Evolutionary conservation across 768 basidiomycete species (phyloP).

Genomic region (Rhizopogon roseolus): DNA sequence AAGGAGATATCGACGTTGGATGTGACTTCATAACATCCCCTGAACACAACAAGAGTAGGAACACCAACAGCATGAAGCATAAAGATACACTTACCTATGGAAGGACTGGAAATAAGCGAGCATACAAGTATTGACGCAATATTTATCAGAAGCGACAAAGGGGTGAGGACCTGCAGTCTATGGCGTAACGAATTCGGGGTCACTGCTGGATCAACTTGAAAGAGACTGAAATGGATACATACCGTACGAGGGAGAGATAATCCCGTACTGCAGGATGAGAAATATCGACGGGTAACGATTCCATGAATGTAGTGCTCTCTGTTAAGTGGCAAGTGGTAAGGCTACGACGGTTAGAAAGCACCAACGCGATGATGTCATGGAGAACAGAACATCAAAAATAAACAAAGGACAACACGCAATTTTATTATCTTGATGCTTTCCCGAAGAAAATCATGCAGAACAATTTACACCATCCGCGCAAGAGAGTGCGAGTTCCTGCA

Average conservation of each 20-base stretch:
- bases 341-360: not conserved
- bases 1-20: conserved; percentile 72
- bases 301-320: conserved; percentile 32
- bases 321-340: not conserved
- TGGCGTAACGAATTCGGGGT: not conserved
- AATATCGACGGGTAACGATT: conserved; percentile 52
- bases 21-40: conserved; percentile 48
- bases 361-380: conserved; percentile 1
- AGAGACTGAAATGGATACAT: conserved; percentile 2
- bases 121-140: conserved; percentile 72
- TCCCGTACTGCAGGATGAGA: conserved; percentile 59
- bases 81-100: conserved; percentile 37
- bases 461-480: conserved; percentile 7
- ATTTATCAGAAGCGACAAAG: conserved; percentile 77
- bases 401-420: not conserved
- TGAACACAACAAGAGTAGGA: conserved; percentile 13
- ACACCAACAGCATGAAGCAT: not conserved
- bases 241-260: conserved; percentile 62
- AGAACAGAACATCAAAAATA: not conserved
- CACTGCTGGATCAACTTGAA: not conserved
- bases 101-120: conserved; percentile 59
- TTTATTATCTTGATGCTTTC: not conserved
- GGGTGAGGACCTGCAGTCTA: conserved; percentile 83
- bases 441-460: not conserved
- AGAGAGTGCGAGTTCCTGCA: conserved; percentile 43